A percentile compares a stretch with the other conserved stretches of the same genome.
These are phyloP conservation scores for Cryptococcus jaspeensis DNA, from an alignment of 1,284 basidiomycete genomes.

Conservation along the genomic window DNA sequence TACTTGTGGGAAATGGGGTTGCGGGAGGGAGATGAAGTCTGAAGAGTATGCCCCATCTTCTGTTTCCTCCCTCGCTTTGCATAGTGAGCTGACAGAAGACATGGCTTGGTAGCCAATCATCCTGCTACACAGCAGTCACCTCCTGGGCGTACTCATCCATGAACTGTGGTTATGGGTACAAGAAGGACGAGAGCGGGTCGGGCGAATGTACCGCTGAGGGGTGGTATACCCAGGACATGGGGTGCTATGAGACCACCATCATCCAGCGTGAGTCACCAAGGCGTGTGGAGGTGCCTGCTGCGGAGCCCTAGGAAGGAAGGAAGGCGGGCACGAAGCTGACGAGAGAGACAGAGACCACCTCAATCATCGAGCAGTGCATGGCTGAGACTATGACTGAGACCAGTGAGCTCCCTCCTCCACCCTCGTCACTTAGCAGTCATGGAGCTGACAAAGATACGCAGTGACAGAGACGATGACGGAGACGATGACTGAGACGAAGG, in stretches of 20 bases:
- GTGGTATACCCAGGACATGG: slow-evolving; percentile 23
- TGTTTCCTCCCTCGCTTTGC: background rate
- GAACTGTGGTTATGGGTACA: slow-evolving; percentile 28
- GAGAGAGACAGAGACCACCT: slow-evolving; percentile 15
- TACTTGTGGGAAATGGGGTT: slow-evolving; percentile 26
- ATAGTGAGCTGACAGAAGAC: background rate
- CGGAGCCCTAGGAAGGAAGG: too few relatives aligned
- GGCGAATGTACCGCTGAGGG: slow-evolving; percentile 18
- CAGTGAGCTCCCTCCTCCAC: slow-evolving; percentile 2
- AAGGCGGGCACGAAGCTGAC: background rate
- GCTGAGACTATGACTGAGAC: slow-evolving; percentile 7
- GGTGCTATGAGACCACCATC: slow-evolving; percentile 34
- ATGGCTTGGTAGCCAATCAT: slow-evolving; percentile 17
- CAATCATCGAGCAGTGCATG: slow-evolving; percentile 19
- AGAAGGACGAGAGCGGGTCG: background rate
- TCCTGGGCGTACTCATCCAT: slow-evolving; percentile 25
- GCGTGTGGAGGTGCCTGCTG: too few relatives aligned
- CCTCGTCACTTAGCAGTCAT: background rate
- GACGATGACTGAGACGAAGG: background rate
- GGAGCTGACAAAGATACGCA: background rate
- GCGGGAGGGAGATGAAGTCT: slow-evolving; percentile 19
- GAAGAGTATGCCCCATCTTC: background rate
- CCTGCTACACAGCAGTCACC: slow-evolving; percentile 20
- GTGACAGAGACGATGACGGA: slow-evolving; percentile 5
- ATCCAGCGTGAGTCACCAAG: slow-evolving; percentile 18